These are phyloP conservation scores for Recurvomyces mirabilis DNA, from an alignment of 495 filamentous ascomycete species.

Conservation along the genomic window DNA sequence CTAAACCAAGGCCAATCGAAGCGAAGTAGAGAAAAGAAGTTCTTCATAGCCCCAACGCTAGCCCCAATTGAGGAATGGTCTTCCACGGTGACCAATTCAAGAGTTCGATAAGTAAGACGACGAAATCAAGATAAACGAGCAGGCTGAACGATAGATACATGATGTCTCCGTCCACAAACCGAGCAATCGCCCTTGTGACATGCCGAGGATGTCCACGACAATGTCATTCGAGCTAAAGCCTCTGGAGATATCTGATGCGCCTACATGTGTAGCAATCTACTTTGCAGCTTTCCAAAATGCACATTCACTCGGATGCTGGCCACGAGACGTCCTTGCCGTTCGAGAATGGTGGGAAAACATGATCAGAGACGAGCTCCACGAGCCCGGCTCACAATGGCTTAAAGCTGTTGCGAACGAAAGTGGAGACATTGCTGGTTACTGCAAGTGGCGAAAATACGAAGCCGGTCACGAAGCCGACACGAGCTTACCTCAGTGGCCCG, in stretches of 20 bases:
- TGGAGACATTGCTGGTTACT: conserved; percentile 7
- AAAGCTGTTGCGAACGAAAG: conserved; percentile 10
- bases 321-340: conserved; percentile 12
- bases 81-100: too few relatives aligned
- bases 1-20: too few relatives aligned
- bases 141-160: too few relatives aligned
- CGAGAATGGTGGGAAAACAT: conserved; percentile 20
- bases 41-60: too few relatives aligned
- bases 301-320: conserved; percentile 19
- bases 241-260: conserved; percentile 3
- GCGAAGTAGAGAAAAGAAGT: too few relatives aligned
- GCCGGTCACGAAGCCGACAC: conserved; percentile 2
- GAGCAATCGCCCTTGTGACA: too few relatives aligned
- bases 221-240: conserved; percentile 13
- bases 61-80: too few relatives aligned
- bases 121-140: too few relatives aligned
- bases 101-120: too few relatives aligned
- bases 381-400: conserved; percentile 11
- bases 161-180: too few relatives aligned
- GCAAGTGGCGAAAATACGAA: conserved; percentile 10
- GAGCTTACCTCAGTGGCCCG: conserved; percentile 16
- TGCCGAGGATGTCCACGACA: too few relatives aligned
- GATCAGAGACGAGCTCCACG: conserved; percentile 12
- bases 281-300: conserved; percentile 21
- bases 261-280: conserved; percentile 14